phyloP scores from a whole-genome alignment of 768 basidiomycete genomes.

The Tricholoma bakamatsutake region DNA sequence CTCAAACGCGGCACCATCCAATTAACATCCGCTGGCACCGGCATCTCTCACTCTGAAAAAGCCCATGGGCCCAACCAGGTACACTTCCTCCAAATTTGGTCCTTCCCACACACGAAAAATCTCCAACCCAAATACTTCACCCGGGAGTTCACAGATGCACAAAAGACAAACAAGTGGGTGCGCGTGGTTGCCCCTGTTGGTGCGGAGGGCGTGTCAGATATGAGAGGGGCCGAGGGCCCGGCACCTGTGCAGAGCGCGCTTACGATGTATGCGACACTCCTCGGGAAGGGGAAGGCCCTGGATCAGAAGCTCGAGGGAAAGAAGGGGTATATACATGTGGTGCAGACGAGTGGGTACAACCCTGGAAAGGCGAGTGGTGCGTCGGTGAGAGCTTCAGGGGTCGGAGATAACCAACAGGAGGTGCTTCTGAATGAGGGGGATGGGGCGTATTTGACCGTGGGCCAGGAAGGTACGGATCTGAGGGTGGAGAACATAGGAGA shows the following conservation, averaged over 20 bases:
- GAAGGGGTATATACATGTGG: conserved; percentile 81
- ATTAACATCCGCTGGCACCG: conserved; percentile 88
- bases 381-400: conserved; percentile 42
- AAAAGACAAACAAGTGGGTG: conserved; percentile 71
- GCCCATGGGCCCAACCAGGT: conserved; percentile 35
- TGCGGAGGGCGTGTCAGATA: conserved; percentile 47
- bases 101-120: conserved; percentile 32
- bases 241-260: conserved; percentile 73
- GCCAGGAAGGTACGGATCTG: conserved; percentile 31
- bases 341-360: conserved; percentile 84
- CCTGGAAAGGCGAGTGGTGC: conserved; percentile 50
- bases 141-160: conserved; percentile 75
- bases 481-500: conserved; percentile 62
- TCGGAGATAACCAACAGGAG: conserved; percentile 24
- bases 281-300: conserved; percentile 52
- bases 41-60: conserved; percentile 76
- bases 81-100: conserved; percentile 53
- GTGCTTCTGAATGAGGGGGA: conserved; percentile 79
- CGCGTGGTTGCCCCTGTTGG: conserved; percentile 72
- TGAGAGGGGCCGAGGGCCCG: conserved; percentile 69
- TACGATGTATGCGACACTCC: conserved; percentile 68
- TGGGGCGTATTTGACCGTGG: conserved; percentile 67
- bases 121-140: conserved; percentile 83
- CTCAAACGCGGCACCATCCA: conserved; percentile 87
- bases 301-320: conserved; percentile 43